Conservation (phyloP, 2,329 filamentous ascomycete genomes). For the Aspergillus calidoustus region DNA sequence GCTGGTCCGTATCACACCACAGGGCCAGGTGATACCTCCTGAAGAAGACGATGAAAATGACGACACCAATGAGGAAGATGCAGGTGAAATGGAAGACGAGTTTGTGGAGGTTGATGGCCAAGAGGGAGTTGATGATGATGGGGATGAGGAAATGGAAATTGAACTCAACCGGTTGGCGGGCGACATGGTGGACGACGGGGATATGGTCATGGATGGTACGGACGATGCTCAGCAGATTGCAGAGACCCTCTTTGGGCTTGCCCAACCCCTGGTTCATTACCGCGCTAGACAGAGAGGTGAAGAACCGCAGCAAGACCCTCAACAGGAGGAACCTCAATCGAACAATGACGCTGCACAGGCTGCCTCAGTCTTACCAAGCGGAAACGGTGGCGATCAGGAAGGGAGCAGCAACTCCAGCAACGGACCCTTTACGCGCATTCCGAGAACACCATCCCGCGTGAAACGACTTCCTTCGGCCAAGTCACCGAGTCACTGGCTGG, state of each 20-base stretch:
- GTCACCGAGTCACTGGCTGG: slow-evolving; percentile 79
- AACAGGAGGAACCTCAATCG: slow-evolving; percentile 10
- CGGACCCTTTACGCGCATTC: slow-evolving; percentile 63
- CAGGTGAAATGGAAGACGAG: slow-evolving; percentile 52
- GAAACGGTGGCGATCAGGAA: slow-evolving; percentile 20
- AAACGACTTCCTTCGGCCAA: slow-evolving; percentile 49
- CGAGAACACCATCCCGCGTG: slow-evolving; percentile 72
- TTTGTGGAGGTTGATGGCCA: slow-evolving; percentile 47
- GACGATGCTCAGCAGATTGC: slow-evolving; percentile 74
- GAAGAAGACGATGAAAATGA: slow-evolving; percentile 49
- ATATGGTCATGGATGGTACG: slow-evolving; percentile 58
- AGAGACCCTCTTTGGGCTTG: slow-evolving; percentile 78
- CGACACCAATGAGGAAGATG: slow-evolving; percentile 51
- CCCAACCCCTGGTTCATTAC: slow-evolving; percentile 48
- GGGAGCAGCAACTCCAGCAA: slow-evolving; percentile 22
- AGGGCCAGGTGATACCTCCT: slow-evolving; percentile 51
- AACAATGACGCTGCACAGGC: slow-evolving; percentile 15
- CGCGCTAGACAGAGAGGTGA: neutral
- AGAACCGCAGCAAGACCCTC: slow-evolving; percentile 6
- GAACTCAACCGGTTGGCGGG: slow-evolving; percentile 28
- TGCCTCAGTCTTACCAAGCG: slow-evolving; percentile 17
- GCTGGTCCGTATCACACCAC: slow-evolving; percentile 46
- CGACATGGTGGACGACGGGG: slow-evolving; percentile 43
- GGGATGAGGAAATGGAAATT: slow-evolving; percentile 44
- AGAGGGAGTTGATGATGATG: slow-evolving; percentile 48